Percentiles rank a stretch among this genome's conserved stretches.
These are phyloP conservation scores for Alternaria postmessia DNA, from an alignment of 2,329 filamentous ascomycete species.

Conservation along the genomic window DNA sequence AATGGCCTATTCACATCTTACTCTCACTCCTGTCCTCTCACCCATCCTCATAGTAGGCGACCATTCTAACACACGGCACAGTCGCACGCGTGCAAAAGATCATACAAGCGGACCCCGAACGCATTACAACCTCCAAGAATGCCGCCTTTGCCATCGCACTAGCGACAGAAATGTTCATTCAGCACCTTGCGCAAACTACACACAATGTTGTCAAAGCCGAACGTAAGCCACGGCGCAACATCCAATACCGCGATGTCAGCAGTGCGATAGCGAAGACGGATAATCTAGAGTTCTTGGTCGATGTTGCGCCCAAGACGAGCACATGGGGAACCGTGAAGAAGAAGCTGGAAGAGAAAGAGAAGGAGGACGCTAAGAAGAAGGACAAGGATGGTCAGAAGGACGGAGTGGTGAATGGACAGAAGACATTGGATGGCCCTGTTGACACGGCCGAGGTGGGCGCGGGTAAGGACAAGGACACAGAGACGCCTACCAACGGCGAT, in stretches of 20 bases:
- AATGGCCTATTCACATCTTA: not conserved
- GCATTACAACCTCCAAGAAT: conserved; percentile 86
- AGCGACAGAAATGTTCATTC: conserved; percentile 95
- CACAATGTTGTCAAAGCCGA: conserved; percentile 91
- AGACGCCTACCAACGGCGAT: not conserved
- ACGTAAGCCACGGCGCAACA: conserved; percentile 87
- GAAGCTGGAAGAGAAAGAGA: conserved; percentile 54
- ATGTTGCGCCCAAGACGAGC: conserved; percentile 86
- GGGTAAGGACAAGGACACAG: not conserved
- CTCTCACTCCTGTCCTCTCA: not conserved
- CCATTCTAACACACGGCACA: conserved; percentile 50
- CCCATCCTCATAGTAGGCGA: not conserved
- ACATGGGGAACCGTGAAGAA: conserved; percentile 82
- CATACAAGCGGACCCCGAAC: conserved; percentile 79
- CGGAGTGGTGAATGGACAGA: not conserved
- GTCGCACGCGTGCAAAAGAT: conserved; percentile 97
- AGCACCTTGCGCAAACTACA: conserved; percentile 84
- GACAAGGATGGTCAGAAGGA: conserved; percentile 13
- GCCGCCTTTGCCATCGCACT: conserved; percentile 93
- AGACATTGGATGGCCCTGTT: conserved; percentile 1
- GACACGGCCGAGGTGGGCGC: conserved; percentile 5
- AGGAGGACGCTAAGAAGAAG: conserved; percentile 17
- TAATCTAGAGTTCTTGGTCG: conserved; percentile 92
- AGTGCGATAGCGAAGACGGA: conserved; percentile 87
- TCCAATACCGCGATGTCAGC: conserved; percentile 95